These are phyloP conservation scores for Anisogramma anomala DNA, from an alignment of 2,329 filamentous ascomycete species.

Conservation along the genomic window DNA sequence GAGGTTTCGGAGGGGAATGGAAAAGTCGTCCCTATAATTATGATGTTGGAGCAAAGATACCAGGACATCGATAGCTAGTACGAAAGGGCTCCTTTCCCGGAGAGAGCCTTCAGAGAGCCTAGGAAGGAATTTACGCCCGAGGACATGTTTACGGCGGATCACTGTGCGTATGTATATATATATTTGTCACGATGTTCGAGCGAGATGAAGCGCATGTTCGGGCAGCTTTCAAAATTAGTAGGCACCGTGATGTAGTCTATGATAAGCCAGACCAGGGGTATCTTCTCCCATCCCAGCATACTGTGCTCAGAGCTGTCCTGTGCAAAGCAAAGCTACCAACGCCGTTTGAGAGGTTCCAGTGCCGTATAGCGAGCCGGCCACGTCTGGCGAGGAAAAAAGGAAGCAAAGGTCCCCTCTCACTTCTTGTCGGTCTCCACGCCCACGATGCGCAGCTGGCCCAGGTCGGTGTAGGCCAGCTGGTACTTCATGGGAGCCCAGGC, in stretches of 20 bases:
- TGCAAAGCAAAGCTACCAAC: not conserved
- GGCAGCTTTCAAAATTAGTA: not conserved
- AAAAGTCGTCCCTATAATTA: slow-evolving; percentile 7
- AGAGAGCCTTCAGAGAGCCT: slow-evolving; percentile 9
- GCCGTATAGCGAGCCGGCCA: not conserved
- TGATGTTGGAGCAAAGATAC: slow-evolving; percentile 12
- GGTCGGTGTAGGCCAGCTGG: slow-evolving; percentile 61
- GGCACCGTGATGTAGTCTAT: not conserved
- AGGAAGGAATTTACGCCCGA: not conserved
- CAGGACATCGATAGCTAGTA: slow-evolving; percentile 9
- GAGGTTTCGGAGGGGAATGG: not conserved
- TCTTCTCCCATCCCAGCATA: not conserved
- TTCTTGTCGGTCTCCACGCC: slow-evolving; percentile 37
- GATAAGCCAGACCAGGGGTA: not conserved
- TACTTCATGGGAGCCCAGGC: slow-evolving; percentile 69
- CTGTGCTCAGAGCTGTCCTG: not conserved
- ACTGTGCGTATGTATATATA: not conserved
- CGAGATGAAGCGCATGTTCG: not conserved
- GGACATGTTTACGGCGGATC: not conserved
- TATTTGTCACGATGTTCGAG: not conserved
- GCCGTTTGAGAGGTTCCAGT: not conserved
- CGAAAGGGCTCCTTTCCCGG: not conserved
- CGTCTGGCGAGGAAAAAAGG: too few species aligned
- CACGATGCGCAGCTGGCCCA: slow-evolving; percentile 57
- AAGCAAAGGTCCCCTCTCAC: slow-evolving; percentile 15